These are phyloP conservation scores for Pseudoturritis turrita DNA, from an alignment of 345 rosid species.

Conservation along the genomic window DNA sequence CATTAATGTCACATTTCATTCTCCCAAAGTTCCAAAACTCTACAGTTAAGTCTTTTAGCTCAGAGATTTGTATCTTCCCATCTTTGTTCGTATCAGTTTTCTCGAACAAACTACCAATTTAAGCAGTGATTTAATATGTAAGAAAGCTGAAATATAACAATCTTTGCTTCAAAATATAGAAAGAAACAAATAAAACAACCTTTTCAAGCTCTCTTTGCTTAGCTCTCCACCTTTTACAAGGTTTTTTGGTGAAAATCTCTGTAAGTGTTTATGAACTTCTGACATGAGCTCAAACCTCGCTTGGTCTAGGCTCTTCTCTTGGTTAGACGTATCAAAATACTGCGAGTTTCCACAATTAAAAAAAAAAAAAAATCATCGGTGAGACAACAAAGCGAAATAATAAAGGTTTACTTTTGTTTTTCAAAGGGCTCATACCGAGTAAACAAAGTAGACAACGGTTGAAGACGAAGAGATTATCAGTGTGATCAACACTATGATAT, in stretches of 20 bases:
- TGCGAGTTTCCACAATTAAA: not conserved
- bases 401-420: not conserved
- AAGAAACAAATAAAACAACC: not conserved
- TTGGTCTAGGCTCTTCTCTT: slow-evolving; percentile 19
- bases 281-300: slow-evolving; percentile 24
- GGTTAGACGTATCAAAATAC: slow-evolving; percentile 16
- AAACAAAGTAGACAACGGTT: slow-evolving; percentile 16
- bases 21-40: slow-evolving; percentile 15
- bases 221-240: slow-evolving; percentile 7
- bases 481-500: slow-evolving; percentile 7
- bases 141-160: not conserved
- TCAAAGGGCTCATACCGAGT: slow-evolving; percentile 1
- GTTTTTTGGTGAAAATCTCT: slow-evolving; percentile 10
- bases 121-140: not conserved
- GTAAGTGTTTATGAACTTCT: slow-evolving; percentile 17
- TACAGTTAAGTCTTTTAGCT: slow-evolving; percentile 1
- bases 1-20: slow-evolving; percentile 4
- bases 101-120: slow-evolving; percentile 3
- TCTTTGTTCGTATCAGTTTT: slow-evolving; percentile 8
- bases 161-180: not conserved
- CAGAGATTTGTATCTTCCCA: slow-evolving; percentile 9
- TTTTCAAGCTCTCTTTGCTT: slow-evolving; percentile 22
- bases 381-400: not conserved
- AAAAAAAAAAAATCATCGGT: not conserved
- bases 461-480: slow-evolving; percentile 10